Evolutionary conservation across 1,139 yeast genomes (phyloP).

Genomic region (Saccharomyces hybrid): DNA sequence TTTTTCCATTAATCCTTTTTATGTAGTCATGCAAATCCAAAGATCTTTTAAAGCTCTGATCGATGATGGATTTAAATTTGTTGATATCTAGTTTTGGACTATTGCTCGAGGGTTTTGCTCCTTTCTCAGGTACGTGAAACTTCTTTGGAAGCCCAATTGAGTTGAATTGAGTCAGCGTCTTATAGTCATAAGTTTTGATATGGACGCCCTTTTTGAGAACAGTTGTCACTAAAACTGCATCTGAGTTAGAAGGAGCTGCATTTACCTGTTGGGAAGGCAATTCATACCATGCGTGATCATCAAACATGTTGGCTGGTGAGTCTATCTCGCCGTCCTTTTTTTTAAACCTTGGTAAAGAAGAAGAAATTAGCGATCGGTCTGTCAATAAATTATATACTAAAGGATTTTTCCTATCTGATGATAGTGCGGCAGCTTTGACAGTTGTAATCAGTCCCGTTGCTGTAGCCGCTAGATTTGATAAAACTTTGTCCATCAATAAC

Average conservation of each 20-base stretch:
- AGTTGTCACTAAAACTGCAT: slow-evolving; percentile 48
- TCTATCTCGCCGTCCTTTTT: slow-evolving; percentile 15
- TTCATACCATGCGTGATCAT: slow-evolving; percentile 16
- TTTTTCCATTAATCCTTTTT: slow-evolving; percentile 50
- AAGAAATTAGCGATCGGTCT: slow-evolving; percentile 86
- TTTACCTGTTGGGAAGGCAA: slow-evolving; percentile 12
- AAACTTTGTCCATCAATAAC: slow-evolving; percentile 30
- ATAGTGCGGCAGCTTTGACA: slow-evolving; percentile 22
- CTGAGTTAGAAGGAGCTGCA: slow-evolving; percentile 8
- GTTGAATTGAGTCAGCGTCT: slow-evolving; percentile 28
- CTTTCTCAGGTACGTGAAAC: slow-evolving; percentile 1
- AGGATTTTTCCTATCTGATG: slow-evolving; percentile 49
- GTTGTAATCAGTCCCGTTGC: slow-evolving; percentile 38
- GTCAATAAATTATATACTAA: slow-evolving; percentile 82
- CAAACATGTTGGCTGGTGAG: no score
- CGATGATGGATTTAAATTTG: slow-evolving; percentile 53
- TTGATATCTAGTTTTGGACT: slow-evolving; percentile 44
- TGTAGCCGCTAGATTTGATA: slow-evolving; percentile 34
- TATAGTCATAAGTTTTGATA: slow-evolving; percentile 42
- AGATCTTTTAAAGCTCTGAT: slow-evolving; percentile 69
- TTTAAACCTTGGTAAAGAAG: slow-evolving; percentile 77
- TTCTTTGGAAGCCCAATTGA: slow-evolving; percentile 22
- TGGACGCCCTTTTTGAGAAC: slow-evolving; percentile 71
- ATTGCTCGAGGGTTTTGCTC: slow-evolving; percentile 4
- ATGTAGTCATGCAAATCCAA: slow-evolving; percentile 63